Evolutionary conservation across 352 stramenopile species (phyloP).

Genomic region (Elongisporangium prolatum): DNA sequence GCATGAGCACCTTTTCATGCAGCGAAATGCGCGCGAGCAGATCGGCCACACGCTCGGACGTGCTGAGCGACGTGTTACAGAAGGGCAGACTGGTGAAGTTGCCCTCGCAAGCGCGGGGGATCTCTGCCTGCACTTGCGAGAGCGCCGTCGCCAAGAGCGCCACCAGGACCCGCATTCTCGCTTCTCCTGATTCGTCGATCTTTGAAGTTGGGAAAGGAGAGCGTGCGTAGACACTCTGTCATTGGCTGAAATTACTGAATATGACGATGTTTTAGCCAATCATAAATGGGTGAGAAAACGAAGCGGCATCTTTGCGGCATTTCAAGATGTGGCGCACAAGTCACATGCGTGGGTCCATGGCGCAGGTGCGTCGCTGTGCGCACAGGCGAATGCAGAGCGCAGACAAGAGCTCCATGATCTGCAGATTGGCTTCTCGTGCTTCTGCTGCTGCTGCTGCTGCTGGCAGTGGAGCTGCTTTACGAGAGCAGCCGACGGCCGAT

Average conservation of each 20-base stretch:
- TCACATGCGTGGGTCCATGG: not conserved
- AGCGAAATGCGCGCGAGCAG: constrained; percentile 69
- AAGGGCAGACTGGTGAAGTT: constrained; percentile 47
- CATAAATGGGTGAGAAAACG: not conserved
- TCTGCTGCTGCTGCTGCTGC: not conserved
- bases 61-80: constrained; percentile 69
- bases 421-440: not conserved
- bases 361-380: not conserved
- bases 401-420: not conserved
- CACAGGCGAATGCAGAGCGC: not conserved
- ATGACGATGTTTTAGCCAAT: not conserved
- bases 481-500: not conserved
- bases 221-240: not conserved
- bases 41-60: constrained; percentile 62
- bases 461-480: not conserved
- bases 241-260: not conserved
- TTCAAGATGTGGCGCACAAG: not conserved
- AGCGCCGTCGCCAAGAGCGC: not conserved
- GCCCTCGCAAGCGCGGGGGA: constrained; percentile 50
- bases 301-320: not conserved
- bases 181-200: not conserved
- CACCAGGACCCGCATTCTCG: not conserved
- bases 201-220: not conserved
- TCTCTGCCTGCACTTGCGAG: constrained; percentile 13
- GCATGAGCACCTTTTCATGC: constrained; percentile 61